A percentile compares a stretch with the other conserved stretches of the same genome.
These are phyloP conservation scores for Dictyostelium capitatum DNA, from an alignment of 78 protist genomes.

Conservation along the genomic window DNA sequence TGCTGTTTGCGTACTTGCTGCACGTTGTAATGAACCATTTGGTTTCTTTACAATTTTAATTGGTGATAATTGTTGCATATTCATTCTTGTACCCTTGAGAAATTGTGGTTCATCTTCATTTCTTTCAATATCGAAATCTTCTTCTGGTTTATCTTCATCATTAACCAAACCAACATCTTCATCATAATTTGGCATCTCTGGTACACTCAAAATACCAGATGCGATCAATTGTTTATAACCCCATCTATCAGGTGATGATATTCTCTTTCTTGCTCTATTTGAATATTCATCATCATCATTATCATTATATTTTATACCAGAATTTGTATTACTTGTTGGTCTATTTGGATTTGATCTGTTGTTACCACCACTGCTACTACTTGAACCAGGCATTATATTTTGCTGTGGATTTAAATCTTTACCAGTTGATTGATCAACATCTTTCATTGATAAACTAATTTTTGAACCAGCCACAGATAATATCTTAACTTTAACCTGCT, in stretches of 20 bases:
- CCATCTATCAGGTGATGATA: constrained; percentile 94
- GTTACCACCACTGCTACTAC: background rate
- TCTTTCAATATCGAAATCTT: constrained; percentile 96
- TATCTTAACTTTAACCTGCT: constrained; percentile 90
- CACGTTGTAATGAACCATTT: constrained; percentile 96
- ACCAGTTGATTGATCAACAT: constrained; percentile 95
- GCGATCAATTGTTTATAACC: constrained; percentile 92
- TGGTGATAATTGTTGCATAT: constrained; percentile 88
- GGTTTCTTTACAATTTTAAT: constrained; percentile 96
- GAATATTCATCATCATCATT: constrained; percentile 34
- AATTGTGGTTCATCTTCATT: constrained; percentile 96
- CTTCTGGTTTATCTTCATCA: constrained; percentile 79
- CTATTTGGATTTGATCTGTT: constrained; percentile 44
- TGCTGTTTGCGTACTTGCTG: constrained; percentile 92
- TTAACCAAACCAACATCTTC: constrained; percentile 80
- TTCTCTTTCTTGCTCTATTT: constrained; percentile 72
- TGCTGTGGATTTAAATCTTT: constrained; percentile 89
- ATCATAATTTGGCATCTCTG: constrained; percentile 87
- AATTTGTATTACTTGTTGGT: constrained; percentile 1
- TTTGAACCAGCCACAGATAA: constrained; percentile 69
- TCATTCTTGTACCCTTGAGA: constrained; percentile 84
- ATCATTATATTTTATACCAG: background rate
- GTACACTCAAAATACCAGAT: constrained; percentile 86
- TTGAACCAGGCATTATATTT: constrained; percentile 2
- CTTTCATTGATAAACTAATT: constrained; percentile 88